Base-by-base conservation (phyloP, 345 rosid species). In the Citrus sp. region DNA sequence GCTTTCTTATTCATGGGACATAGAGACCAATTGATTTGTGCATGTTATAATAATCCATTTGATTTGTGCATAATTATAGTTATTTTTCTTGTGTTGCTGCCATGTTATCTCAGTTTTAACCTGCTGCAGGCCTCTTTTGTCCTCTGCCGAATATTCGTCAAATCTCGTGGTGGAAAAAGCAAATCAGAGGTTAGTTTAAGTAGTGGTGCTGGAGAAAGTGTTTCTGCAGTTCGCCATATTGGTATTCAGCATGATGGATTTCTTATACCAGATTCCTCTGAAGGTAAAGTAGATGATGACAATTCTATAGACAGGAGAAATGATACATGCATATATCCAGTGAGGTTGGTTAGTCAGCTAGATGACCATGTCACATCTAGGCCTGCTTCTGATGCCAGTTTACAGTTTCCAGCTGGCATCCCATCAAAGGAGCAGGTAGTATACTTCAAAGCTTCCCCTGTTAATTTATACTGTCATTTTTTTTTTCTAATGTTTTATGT, bases 101-200 rank as follows among this genome's bases (percentile, higher is more conserved):
- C 6, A 30, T 63, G 58, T 37, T 12, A 79, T 74, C 63, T 69
- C 49, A 7, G n/a, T 72, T 72, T 58, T 72, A 61, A 74, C 64
- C 75, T 10, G 25, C 55, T 85, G 81, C 84, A 87, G 94, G 86
- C 87, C 56, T 73, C 86, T 63, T 90, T 85, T 84, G 94, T 84
- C 2, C 75, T 84, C 24, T 90, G 94, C 42, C 86, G 89, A 68
- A 78, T 88, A 34, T 88, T 82, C 72, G 55, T 84, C 67, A 86
- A 85, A 72, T 77, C 89, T 76, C 82, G 10, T 30, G 77, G 65
- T 78, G 85, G 82, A 77, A 84, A 78, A 72, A 75, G 82, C 28
- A 6, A 64, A 25, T 81, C 91, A 8, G 84, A 80, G 63, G 85
- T 81, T 77, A 76, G 84, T 60, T 70, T 78, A 49, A 85, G 84